These are phyloP conservation scores for Truncatella angustata DNA, from an alignment of 2,329 filamentous ascomycete genomes.

Conservation along the genomic window DNA sequence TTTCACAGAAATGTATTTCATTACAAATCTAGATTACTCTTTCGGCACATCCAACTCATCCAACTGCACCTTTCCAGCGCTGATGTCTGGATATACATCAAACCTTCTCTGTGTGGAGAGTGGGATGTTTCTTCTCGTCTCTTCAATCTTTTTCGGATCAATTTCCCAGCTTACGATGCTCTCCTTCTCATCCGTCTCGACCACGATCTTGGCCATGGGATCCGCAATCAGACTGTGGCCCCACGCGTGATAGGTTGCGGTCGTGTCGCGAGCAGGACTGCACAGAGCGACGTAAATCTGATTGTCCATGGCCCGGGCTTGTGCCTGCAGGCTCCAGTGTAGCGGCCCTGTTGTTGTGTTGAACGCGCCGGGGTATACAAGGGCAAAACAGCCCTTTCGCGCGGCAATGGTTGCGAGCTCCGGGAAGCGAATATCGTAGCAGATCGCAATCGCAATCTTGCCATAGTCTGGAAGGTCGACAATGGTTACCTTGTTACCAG, in stretches of 20 bases:
- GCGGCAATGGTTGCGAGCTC: slow-evolving; percentile 89
- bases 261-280: slow-evolving; percentile 79
- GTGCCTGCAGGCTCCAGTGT: slow-evolving; percentile 84
- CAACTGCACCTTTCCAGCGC: slow-evolving; percentile 49
- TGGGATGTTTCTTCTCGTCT: slow-evolving; percentile 80
- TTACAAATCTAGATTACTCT: too few species aligned
- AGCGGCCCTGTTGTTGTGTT: slow-evolving; percentile 89
- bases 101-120: slow-evolving; percentile 83
- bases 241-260: slow-evolving; percentile 81
- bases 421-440: slow-evolving; percentile 96
- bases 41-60: slow-evolving; percentile 22
- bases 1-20: too few species aligned
- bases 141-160: slow-evolving; percentile 64
- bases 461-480: slow-evolving; percentile 88
- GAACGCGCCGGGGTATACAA: slow-evolving; percentile 96
- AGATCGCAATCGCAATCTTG: slow-evolving; percentile 84
- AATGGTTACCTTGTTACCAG: slow-evolving; percentile 82
- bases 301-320: slow-evolving; percentile 86
- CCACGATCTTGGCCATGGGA: slow-evolving; percentile 80
- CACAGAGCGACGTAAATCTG: slow-evolving; percentile 93
- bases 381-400: slow-evolving; percentile 78
- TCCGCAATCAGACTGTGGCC: slow-evolving; percentile 88
- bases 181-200: slow-evolving; percentile 76
- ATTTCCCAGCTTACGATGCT: slow-evolving; percentile 73
- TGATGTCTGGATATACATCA: slow-evolving; percentile 93